Evolutionary conservation across 805 yeast genomes (phyloP).

Genomic region (Candida suzukii): DNA sequence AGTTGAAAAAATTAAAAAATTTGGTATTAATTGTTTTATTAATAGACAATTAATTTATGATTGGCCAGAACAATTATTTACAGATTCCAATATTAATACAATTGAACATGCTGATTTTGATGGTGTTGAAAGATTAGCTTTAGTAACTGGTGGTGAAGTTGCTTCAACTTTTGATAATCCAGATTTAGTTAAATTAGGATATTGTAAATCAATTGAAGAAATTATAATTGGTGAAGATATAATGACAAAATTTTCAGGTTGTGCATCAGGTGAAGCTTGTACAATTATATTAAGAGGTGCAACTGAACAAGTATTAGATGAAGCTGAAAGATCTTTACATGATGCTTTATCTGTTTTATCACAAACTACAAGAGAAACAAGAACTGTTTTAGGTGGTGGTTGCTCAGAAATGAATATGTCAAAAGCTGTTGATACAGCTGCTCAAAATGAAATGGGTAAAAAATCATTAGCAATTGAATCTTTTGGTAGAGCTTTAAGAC

Average conservation of each 20-base stretch:
- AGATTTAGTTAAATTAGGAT: constrained; percentile 76
- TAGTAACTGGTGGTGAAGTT: constrained; percentile 97
- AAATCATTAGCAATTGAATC: constrained; percentile 91
- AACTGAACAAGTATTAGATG: constrained; percentile 96
- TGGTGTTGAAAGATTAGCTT: constrained; percentile 92
- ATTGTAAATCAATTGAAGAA: constrained; percentile 87
- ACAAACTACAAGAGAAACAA: constrained; percentile 88
- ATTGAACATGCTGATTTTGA: constrained; percentile 98
- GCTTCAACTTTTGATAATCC: constrained; percentile 95
- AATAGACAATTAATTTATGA: constrained; percentile 96
- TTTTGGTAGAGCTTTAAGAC: constrained; percentile 89
- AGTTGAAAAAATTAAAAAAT: constrained; percentile 82
- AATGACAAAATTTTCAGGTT: constrained; percentile 91
- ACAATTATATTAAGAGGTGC: constrained; percentile 96
- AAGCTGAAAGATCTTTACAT: constrained; percentile 94
- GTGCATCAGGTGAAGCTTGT: constrained; percentile 92
- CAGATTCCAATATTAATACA: constrained; percentile 81
- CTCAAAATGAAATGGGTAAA: constrained; percentile 89
- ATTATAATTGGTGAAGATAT: constrained; percentile 88
- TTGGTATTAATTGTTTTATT: constrained; percentile 76
- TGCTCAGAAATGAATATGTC: constrained; percentile 93
- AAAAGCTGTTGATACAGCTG: constrained; percentile 88
- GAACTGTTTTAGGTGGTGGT: constrained; percentile 92
- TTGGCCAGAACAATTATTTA: constrained; percentile 93
- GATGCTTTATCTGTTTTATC: constrained; percentile 94